Base-by-base conservation (phyloP, 1,284 basidiomycete genomes). In the Cryptococcus maquisensis region DNA sequence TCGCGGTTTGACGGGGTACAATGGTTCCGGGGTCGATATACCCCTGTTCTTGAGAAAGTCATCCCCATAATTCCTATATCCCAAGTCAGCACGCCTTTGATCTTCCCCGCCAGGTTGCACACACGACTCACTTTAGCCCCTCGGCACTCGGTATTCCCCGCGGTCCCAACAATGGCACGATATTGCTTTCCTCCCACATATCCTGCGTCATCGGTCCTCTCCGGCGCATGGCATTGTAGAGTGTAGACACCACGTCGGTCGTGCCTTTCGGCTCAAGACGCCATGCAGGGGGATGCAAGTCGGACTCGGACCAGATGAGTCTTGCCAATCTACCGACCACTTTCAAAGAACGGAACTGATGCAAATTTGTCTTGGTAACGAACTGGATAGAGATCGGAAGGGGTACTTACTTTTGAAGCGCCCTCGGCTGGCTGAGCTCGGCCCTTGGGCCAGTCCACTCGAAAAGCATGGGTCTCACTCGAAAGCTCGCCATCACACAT, bases 181-280 rank as follows among this genome's bases (percentile, higher is more conserved):
- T 60, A 23, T 44, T 40, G 15, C 57, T 48, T 39, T 65, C 49
- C 40, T 65, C 53, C 63, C 63, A 65, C 50, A 54, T 54, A 9
- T 39, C 39, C 13, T 39, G 32, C 10, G 51, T 60, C n/a, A 60
- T 57, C 4, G 58, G 55, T 9, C 58, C 57, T 36, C 51, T 55
- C 1, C 54, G 50, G 42, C 44, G 35, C 63, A 64, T 64, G 4
- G 56, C 51, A 3, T 48, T 43, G 16, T 55, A 44, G 18, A 64
- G n/a, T 4, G 54, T 42, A 2, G 41, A 15, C 7, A 55, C 35
- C 1, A 61, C 21, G 20, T 41, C 42, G 26, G 36, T 20, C 6
- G 54, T 20, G 23, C 51, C 42, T n/a, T 35, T 7, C 13, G 28
- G 6, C 7, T 6, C 10, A 10, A 32, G 28, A 32, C 5, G 28